Evolutionary conservation across 2,329 filamentous ascomycete genomes (phyloP), one percentile per base, ranked within the genome.

Genomic region (Ramichloridium luteum): DNA sequence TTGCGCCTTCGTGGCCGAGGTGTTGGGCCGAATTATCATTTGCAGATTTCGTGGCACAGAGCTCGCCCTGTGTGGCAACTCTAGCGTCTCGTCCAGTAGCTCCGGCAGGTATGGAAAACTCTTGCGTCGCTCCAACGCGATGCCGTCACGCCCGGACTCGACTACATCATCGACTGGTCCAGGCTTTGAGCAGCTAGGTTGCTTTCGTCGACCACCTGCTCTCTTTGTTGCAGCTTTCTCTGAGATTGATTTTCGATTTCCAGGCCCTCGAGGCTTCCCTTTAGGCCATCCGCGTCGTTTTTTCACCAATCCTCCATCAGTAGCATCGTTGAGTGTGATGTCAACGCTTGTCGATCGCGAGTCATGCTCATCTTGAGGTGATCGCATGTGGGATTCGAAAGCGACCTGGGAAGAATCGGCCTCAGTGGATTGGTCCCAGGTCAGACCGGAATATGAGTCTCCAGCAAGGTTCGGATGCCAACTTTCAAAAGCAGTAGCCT

Each of bases 201-300:
- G 48, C 41, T 50, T 59, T 39, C 59, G 62, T 8, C 46, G 40
- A 10, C 41, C 35, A 4, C 40, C 41, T 22, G 45, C 43, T 25
- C 45, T 36, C 35, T 50, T 52, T 8, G 42, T 38, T 6, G 41
- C 46, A n/a, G 39, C 36, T 38, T 54, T 59, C 42, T 58, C 62
- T 29, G 46, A 46, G n/a, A 42, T 39, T 5, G 50, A 42, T 25
- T 54, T 51, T 14, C 53, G 48, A 16, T 40, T 47, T 27, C 56
- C 55, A 30, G 60, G 45, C 6, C 55, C 57, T 27, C 60, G 53
- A 10, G 61, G 54, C 39, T 64, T 65, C 20, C 59, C 61, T 43
- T 64, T 66, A 9, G 60, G 58, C 58, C 56, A 60, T 9, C 59
- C 58, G 37, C 60, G 44, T 28, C 48, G 48, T 16, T 31, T 36